These are phyloP conservation scores for Aurinia saxatilis DNA, from an alignment of 345 rosid genomes.

Conservation along the genomic window DNA sequence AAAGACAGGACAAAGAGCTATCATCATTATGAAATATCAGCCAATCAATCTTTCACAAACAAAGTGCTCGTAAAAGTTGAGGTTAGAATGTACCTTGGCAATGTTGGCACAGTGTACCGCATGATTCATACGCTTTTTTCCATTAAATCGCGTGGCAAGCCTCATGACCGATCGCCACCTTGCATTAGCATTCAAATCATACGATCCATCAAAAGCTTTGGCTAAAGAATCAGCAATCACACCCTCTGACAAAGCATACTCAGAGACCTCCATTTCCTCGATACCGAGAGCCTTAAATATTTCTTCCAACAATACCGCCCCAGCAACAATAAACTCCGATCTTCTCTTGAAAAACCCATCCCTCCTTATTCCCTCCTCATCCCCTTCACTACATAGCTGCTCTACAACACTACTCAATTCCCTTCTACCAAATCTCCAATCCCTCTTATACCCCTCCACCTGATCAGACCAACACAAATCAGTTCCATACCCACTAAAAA, in stretches of 20 bases:
- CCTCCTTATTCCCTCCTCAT: constrained; percentile 33
- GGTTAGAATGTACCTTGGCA: constrained; percentile 40
- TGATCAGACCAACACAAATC: constrained; percentile 17
- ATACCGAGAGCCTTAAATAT: constrained; percentile 53
- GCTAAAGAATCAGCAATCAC: constrained; percentile 51
- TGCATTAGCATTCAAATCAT: constrained; percentile 45
- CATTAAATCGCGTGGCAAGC: constrained; percentile 43
- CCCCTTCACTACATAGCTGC: constrained; percentile 41
- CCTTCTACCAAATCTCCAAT: constrained; percentile 49
- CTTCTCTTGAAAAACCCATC: constrained; percentile 57
- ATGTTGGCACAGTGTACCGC: constrained; percentile 49
- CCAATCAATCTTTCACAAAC: not conserved
- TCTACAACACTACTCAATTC: constrained; percentile 45
- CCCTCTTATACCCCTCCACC: constrained; percentile 34
- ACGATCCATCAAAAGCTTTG: constrained; percentile 31
- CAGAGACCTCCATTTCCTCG: constrained; percentile 64
- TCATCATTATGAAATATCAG: not conserved
- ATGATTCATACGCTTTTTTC: constrained; percentile 40
- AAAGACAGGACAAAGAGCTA: not conserved
- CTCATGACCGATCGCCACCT: constrained; percentile 53
- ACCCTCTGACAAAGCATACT: constrained; percentile 60
- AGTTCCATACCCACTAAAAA: constrained; percentile 36
- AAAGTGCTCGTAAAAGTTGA: not conserved
- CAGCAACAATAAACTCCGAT: constrained; percentile 62
- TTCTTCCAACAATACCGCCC: constrained; percentile 60